Conservation (phyloP, 805 yeast genomes). For the Barnettozyma sucrosica region DNA sequence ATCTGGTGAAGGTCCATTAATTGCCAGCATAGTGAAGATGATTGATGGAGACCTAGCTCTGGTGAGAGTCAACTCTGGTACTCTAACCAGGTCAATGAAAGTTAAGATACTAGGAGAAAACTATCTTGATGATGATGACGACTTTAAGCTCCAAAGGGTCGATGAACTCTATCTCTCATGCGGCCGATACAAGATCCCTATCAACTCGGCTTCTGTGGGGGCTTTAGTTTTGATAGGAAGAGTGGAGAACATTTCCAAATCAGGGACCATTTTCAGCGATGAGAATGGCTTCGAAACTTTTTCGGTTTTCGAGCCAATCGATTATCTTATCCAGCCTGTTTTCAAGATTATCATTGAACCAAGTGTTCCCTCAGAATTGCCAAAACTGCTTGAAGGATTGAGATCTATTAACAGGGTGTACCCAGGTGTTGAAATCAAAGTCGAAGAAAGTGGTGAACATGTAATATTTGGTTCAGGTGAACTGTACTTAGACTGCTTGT, state of each 20-base stretch:
- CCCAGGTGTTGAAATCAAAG: constrained; percentile 59
- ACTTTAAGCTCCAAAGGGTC: constrained; percentile 33
- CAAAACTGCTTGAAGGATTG: constrained; percentile 65
- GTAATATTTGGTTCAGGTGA: constrained; percentile 82
- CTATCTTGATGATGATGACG: constrained; percentile 47
- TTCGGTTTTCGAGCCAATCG: constrained; percentile 35
- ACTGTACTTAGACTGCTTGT: constrained; percentile 72
- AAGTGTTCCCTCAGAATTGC: constrained; percentile 68
- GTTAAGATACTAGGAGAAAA: constrained; percentile 55
- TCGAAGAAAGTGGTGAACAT: constrained; percentile 88
- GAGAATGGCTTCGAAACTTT: constrained; percentile 14
- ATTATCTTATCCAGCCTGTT: constrained; percentile 48
- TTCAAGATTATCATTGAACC: constrained; percentile 85
- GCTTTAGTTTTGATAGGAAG: constrained; percentile 66
- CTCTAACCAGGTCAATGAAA: constrained; percentile 39
- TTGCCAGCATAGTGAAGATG: constrained; percentile 55
- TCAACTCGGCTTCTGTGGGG: constrained; percentile 54
- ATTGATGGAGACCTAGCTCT: constrained; percentile 52
- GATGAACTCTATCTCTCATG: constrained; percentile 43
- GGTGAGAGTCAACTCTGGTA: constrained; percentile 60
- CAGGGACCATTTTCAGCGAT: constrained; percentile 48
- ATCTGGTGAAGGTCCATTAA: constrained; percentile 35
- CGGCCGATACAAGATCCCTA: constrained; percentile 61
- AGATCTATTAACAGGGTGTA: constrained; percentile 57
- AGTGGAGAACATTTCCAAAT: constrained; percentile 51